Evolutionary conservation across 2,329 filamentous ascomycete species (phyloP).

Genomic region (Aspergillus transmontanensis): DNA sequence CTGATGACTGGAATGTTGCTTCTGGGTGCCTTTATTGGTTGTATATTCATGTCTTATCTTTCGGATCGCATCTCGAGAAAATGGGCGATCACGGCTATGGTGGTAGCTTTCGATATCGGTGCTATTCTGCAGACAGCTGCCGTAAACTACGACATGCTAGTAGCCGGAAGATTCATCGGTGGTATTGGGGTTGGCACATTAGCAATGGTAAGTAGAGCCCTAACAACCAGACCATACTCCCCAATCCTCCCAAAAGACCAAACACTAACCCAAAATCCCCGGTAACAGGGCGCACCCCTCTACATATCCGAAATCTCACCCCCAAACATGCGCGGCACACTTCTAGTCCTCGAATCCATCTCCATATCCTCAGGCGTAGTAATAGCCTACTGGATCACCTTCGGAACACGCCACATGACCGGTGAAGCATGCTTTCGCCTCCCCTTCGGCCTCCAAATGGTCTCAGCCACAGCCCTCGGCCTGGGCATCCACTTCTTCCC

Average conservation of each 20-base stretch:
- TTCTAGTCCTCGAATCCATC: constrained; percentile 47
- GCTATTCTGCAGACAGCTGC: neutral
- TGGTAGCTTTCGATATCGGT: constrained; percentile 11
- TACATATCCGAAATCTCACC: constrained; percentile 40
- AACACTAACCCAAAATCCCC: neutral
- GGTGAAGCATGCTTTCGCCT: constrained; percentile 52
- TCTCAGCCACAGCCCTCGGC: constrained; percentile 64
- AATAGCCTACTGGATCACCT: constrained; percentile 58
- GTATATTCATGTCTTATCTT: constrained; percentile 42
- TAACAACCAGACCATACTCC: neutral
- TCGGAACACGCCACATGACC: constrained; percentile 50
- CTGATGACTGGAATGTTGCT: constrained; percentile 51
- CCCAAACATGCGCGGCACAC: constrained; percentile 35
- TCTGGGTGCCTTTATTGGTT: constrained; percentile 33
- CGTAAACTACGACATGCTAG: constrained; percentile 19
- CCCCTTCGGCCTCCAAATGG: constrained; percentile 65
- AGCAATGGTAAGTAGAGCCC: constrained; percentile 31
- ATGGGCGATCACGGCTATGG: constrained; percentile 36
- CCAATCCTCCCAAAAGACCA: neutral
- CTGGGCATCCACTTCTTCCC: constrained; percentile 63
- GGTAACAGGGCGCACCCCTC: constrained; percentile 28
- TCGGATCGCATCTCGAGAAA: constrained; percentile 46
- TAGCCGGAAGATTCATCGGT: constrained; percentile 38
- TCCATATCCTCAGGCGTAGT: constrained; percentile 51
- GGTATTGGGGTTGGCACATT: constrained; percentile 42